Evolutionary conservation across 2,329 filamentous ascomycete species (phyloP).

Genomic region (Xylaria arbuscula): DNA sequence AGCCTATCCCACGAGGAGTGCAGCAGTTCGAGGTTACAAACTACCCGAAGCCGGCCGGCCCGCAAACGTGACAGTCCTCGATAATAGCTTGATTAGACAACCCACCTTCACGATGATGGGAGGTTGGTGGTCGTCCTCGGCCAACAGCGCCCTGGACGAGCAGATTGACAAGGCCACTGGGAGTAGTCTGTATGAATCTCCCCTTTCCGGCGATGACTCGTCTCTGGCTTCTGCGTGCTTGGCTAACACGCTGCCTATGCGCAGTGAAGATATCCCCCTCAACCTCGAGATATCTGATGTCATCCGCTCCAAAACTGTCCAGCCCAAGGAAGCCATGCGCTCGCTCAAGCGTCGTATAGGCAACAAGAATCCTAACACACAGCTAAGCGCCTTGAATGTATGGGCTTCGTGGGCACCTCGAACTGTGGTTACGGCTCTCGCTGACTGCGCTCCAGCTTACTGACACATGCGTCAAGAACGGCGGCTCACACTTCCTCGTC

Average conservation of each 20-base stretch:
- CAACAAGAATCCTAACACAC: constrained; percentile 97
- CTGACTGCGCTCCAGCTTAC: constrained; percentile 71
- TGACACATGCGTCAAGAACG: constrained; percentile 99
- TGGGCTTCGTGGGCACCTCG: constrained; percentile 1
- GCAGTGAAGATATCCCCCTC: constrained; percentile 92
- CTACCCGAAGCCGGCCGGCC: neutral
- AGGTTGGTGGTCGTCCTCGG: constrained; percentile 96
- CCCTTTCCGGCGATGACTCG: neutral
- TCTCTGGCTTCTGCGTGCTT: constrained; percentile 9
- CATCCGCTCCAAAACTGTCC: constrained; percentile 96
- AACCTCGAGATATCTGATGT: constrained; percentile 98
- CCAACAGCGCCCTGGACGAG: constrained; percentile 91
- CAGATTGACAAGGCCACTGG: constrained; percentile 96
- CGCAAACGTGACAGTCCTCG: neutral
- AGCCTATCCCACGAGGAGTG: neutral
- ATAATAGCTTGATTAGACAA: constrained; percentile 3
- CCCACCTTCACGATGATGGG: constrained; percentile 67
- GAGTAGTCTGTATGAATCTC: constrained; percentile 82
- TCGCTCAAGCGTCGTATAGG: constrained; percentile 93
- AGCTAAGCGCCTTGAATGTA: constrained; percentile 93
- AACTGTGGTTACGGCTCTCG: constrained; percentile 39
- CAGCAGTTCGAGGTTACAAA: neutral
- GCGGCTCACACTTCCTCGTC: constrained; percentile 90
- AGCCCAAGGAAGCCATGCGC: constrained; percentile 97
- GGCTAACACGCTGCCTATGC: constrained; percentile 15